A percentile compares a stretch with the other conserved stretches of the same genome.
phyloP scores from a whole-genome alignment of 805 yeast species.

The Wickerhamiella kurtzmanii region DNA sequence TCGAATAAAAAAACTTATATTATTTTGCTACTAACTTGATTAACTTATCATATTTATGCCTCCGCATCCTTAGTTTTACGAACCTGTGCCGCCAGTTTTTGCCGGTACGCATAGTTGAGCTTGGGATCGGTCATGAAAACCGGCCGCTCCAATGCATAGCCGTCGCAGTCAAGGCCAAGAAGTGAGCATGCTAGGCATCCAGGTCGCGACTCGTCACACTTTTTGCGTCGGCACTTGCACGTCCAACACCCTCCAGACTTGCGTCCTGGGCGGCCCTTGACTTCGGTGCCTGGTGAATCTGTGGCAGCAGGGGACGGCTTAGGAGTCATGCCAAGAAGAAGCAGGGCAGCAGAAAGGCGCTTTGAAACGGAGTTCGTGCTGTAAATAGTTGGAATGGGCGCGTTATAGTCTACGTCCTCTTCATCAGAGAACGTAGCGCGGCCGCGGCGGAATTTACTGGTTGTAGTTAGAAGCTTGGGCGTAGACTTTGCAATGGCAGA shows the following conservation, averaged over 20 bases:
- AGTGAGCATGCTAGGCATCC: constrained; percentile 44
- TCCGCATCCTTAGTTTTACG: no score
- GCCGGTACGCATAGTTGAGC: constrained; percentile 6
- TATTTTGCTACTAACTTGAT: neutral
- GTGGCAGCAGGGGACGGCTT: neutral
- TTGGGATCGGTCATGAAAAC: constrained; percentile 34
- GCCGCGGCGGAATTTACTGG: no score
- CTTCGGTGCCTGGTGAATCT: neutral
- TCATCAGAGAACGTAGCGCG: no score
- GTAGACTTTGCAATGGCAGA: no score
- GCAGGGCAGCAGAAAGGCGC: neutral
- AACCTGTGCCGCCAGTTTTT: neutral
- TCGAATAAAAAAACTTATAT: no score
- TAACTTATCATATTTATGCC: no score
- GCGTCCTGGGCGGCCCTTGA: neutral
- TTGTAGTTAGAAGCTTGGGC: no score
- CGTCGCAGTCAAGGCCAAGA: constrained; percentile 46
- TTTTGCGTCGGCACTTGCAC: constrained; percentile 57
- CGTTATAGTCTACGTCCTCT: no score
- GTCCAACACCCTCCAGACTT: constrained; percentile 54
- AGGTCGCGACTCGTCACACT: constrained; percentile 57
- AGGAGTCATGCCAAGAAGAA: neutral
- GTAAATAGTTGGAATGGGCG: no score
- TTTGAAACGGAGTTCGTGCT: neutral
- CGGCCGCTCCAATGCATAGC: constrained; percentile 39